Evolutionary conservation across 2,329 filamentous ascomycete species (phyloP), one percentile per base, ranked within the genome.

Genomic region (Hyphodiscus sp.): DNA sequence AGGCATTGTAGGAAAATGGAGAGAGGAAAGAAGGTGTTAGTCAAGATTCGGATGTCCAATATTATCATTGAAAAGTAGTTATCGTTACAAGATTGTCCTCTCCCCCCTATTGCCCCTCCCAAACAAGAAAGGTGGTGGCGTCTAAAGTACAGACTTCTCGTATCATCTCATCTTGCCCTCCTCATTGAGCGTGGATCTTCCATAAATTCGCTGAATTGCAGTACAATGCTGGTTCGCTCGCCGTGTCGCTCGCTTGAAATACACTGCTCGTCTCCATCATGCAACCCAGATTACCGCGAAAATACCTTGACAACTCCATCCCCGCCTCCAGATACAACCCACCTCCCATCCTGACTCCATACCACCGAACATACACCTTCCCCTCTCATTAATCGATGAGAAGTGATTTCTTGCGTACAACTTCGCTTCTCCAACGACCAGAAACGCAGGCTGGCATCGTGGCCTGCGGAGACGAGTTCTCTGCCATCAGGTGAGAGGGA

Each of bases 231-330:
- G 11, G 33, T 38, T 38, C 33, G 33, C 33, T n/a, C 33, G 33
- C 33, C 33, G 33, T 38, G 33, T n/a, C 33, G 16, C 33, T 38
- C 16, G 33, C 33, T 38, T 38, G 33, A 38, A 8, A 86, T 67
- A 0, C 82, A 81, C 47, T 82, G 23, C 26, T 18, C 30, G 13
- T 49, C 9, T 42, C 47, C 16, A 2, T 19, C 30, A 18, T 33
- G 18, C 45, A 46, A 11, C 20, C 45, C 45, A 38, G 2, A 23
- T 43, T 56, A 83, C 54, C 81, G 75, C 52, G 82, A 78, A 74
- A 85, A 97, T 53, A 97, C 91, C 76, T 97, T 97, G 58, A 96
- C 92, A 38, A 96, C 86, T 7, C 94, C 94, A 69, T 99, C 94
- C 13, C 94, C 94, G 42, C 94, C 94, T 41, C 87, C 92, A 64